Evolutionary conservation across 441 rosid species (phyloP).

Genomic region (Gossypium laxum): DNA sequence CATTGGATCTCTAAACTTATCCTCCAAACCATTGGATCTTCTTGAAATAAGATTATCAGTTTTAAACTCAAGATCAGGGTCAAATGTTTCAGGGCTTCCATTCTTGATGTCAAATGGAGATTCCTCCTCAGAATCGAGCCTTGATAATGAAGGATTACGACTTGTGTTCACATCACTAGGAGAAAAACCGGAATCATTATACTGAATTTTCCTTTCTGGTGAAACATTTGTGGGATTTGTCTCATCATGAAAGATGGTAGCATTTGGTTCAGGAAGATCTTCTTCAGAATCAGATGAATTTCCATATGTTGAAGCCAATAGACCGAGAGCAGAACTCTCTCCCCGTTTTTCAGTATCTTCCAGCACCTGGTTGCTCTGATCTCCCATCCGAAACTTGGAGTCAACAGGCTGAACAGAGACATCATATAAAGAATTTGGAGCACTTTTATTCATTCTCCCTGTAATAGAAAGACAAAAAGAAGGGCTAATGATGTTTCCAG

Average conservation of each 20-base stretch:
- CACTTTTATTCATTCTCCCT: conserved; percentile 37
- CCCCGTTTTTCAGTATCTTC: conserved; percentile 22
- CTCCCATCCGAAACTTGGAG: conserved; percentile 24
- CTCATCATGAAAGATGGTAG: conserved; percentile 24
- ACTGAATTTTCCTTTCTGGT: conserved; percentile 23
- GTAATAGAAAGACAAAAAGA: conserved; percentile 14
- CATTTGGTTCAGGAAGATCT: conserved; percentile 38
- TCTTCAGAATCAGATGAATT: conserved; percentile 91
- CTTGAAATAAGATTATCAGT: conserved; percentile 24
- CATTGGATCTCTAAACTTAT: conserved; percentile 17
- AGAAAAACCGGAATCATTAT: conserved; percentile 17
- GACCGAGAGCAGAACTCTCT: conserved; percentile 55
- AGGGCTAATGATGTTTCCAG: conserved; percentile 7
- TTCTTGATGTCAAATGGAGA: conserved; percentile 23
- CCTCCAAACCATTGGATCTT: conserved; percentile 28
- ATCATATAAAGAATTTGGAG: conserved; percentile 29
- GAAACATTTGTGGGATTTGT: conserved; percentile 19
- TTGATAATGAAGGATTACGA: conserved; percentile 11
- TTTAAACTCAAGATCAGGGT: conserved; percentile 22
- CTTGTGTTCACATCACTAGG: conserved; percentile 24
- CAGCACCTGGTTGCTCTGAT: conserved; percentile 29
- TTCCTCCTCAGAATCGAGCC: conserved; percentile 24
- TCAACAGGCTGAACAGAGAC: conserved; percentile 39
- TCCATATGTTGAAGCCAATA: conserved; percentile 75
- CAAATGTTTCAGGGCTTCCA: conserved; percentile 23